Conservation (phyloP, 192 early-diverging fungal genomes). For the Gryganskiella cystojenkinii region DNA sequence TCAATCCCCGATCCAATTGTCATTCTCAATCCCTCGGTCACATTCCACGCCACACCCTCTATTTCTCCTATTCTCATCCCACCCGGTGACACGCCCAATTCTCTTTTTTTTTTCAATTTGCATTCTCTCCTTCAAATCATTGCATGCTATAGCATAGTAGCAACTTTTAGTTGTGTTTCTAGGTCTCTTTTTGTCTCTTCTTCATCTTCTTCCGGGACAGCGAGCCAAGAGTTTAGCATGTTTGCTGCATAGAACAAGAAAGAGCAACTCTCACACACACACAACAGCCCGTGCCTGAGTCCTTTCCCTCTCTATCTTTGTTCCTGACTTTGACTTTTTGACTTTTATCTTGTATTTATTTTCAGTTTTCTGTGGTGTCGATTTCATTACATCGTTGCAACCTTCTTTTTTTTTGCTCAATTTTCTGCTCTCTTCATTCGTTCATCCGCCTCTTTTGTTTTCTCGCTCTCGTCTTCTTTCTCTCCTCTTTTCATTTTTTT, state of each 20-base stretch:
- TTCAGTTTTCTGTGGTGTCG: background rate
- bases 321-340: background rate
- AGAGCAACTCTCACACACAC: no score
- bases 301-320: background rate
- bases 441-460: background rate
- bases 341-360: no score
- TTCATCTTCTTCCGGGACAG: background rate
- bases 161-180: no score
- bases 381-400: no score
- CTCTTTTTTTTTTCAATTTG: background rate
- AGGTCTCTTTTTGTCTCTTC: slow-evolving; percentile 4
- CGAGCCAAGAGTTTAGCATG: no score
- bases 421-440: no score
- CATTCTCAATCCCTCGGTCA: background rate
- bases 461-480: background rate
- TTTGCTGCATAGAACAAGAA: no score
- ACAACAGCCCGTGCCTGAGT: no score
- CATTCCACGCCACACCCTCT: background rate
- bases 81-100: background rate
- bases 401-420: no score
- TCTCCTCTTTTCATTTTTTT: background rate
- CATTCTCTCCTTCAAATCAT: background rate
- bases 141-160: no score
- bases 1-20: no score
- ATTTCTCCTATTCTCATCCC: background rate